Evolutionary conservation across 106 monocot genomes (phyloP).

Genomic region (Dioscorea dumetorum): DNA sequence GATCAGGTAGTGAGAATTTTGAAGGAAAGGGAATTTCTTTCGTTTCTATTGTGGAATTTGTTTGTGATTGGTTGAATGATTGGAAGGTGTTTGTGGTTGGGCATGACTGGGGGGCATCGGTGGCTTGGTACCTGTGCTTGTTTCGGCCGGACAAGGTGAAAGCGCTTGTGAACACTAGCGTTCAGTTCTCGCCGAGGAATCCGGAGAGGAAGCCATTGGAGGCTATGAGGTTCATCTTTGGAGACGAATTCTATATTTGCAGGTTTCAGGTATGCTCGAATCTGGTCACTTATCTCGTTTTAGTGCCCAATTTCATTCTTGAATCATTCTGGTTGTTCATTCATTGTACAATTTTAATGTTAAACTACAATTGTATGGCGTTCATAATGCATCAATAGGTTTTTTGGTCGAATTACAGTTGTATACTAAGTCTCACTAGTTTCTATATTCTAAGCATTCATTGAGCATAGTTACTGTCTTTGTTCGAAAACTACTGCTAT

Average conservation of each 20-base stretch:
- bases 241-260: constrained; percentile 7
- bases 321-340: not conserved
- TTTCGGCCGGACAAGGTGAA: constrained; percentile 18
- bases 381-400: not conserved
- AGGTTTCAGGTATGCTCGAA: constrained; percentile 1
- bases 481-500: not conserved
- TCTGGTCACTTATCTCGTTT: not conserved
- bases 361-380: not conserved
- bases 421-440: not conserved
- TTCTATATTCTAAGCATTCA: not conserved
- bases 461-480: not conserved
- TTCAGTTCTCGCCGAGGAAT: constrained; percentile 8
- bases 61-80: not conserved
- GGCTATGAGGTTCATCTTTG: not conserved
- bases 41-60: no score
- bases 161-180: constrained; percentile 24
- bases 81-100: constrained; percentile 17
- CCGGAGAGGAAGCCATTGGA: constrained; percentile 18
- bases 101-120: constrained; percentile 11
- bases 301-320: not conserved
- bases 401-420: no score
- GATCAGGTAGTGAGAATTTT: not conserved
- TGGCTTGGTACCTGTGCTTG: constrained; percentile 12
- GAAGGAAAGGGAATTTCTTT: not conserved
- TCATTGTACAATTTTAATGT: not conserved